Percentiles rank a stretch among this genome's conserved stretches.
phyloP scores from a whole-genome alignment of 169 alveolate species.

The Plasmodium fragile region DNA sequence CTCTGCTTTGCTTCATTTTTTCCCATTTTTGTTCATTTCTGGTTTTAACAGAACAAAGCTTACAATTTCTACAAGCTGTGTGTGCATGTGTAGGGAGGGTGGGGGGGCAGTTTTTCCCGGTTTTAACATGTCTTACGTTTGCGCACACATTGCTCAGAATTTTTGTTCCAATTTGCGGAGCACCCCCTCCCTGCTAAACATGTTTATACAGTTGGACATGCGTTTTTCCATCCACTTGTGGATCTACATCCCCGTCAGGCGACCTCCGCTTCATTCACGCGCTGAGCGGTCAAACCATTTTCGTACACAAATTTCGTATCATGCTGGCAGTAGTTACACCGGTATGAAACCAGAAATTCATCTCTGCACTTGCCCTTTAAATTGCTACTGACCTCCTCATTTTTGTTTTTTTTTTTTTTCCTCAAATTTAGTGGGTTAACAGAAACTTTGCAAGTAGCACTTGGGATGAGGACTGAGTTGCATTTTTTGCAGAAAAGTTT shows the following conservation, averaged over 20 bases:
- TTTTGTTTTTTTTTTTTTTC: conserved; percentile 26
- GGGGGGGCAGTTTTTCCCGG: background rate
- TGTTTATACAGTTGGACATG: background rate
- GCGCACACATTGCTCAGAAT: background rate
- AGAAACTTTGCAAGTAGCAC: conserved; percentile 64
- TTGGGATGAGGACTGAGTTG: conserved; percentile 73
- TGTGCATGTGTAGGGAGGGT: conserved; percentile 3
- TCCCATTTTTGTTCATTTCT: background rate
- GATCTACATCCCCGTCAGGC: background rate
- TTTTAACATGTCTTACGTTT: conserved; percentile 3
- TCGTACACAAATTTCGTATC: conserved; percentile 69
- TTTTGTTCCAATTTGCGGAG: conserved; percentile 27
- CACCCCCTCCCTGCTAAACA: background rate
- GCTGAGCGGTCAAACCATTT: background rate
- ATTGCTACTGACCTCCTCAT: conserved; percentile 1
- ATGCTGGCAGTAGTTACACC: conserved; percentile 63
- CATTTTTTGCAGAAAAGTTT: conserved; percentile 76
- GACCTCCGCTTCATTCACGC: background rate
- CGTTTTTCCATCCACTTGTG: background rate
- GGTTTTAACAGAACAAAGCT: background rate
- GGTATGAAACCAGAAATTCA: conserved; percentile 51
- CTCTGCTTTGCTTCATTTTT: background rate
- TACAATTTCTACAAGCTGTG: conserved; percentile 41
- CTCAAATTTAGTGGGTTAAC: conserved; percentile 48
- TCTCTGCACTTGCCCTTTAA: conserved; percentile 27